Evolutionary conservation across 192 early-diverging fungal species (phyloP).

Genomic region (Podila minutissima): DNA sequence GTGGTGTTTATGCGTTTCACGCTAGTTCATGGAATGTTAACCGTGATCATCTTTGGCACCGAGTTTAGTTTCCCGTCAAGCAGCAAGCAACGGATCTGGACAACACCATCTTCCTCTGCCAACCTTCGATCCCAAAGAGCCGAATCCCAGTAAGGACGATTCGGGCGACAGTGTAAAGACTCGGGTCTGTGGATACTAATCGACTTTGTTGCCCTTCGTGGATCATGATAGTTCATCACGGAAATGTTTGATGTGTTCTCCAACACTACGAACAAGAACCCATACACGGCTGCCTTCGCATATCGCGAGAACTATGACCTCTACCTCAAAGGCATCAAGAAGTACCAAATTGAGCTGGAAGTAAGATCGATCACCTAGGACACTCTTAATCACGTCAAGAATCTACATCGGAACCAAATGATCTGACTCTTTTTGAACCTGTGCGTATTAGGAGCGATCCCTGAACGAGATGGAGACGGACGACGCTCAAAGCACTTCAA

Average conservation of each 20-base stretch:
- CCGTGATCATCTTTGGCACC: not conserved
- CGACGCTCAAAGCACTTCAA: not conserved
- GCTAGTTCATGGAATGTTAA: not conserved
- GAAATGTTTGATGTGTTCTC: constrained; percentile 32
- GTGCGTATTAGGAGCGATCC: constrained; percentile 4
- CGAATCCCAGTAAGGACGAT: constrained; percentile 28
- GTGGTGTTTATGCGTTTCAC: no score
- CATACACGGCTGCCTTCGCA: constrained; percentile 13
- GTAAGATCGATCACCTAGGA: not conserved
- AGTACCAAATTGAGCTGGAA: constrained; percentile 17
- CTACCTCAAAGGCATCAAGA: constrained; percentile 32
- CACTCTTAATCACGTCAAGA: no score
- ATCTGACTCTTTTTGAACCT: not conserved
- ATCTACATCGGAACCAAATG: no score
- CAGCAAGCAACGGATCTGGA: constrained; percentile 20
- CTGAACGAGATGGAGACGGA: constrained; percentile 22
- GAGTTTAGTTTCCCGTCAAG: constrained; percentile 31
- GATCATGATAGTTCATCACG: constrained; percentile 21
- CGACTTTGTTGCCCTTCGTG: not conserved
- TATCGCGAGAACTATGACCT: constrained; percentile 16
- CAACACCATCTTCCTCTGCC: constrained; percentile 38
- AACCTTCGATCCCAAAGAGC: constrained; percentile 33
- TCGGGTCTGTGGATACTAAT: not conserved
- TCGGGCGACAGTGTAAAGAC: no score
- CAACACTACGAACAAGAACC: constrained; percentile 16